phyloP scores from a whole-genome alignment of 257 asterid species.

The Salvia splendens region DNA sequence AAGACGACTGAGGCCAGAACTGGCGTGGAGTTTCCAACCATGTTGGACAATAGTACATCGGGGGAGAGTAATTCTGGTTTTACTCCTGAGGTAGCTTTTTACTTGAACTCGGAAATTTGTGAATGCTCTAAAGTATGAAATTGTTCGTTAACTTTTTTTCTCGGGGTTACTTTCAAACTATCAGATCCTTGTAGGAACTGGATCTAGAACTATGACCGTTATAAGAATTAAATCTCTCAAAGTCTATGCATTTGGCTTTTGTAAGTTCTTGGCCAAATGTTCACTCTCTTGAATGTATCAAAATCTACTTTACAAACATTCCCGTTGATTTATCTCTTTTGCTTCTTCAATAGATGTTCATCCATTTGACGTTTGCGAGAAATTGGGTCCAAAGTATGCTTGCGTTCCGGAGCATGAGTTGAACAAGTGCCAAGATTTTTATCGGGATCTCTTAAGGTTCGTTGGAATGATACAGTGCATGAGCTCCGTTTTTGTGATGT shows the following conservation, averaged over 20 bases:
- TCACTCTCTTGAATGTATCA: too few species aligned
- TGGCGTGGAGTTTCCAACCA: conserved; percentile 88
- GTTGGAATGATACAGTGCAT: not conserved
- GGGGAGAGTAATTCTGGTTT: conserved; percentile 56
- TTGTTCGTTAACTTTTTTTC: conserved; percentile 7
- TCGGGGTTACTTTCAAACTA: conserved; percentile 9
- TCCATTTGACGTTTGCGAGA: conserved; percentile 87
- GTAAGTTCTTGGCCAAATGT: conserved; percentile 52
- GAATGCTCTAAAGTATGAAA: not conserved
- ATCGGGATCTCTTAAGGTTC: conserved; percentile 87
- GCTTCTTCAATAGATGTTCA: conserved; percentile 65
- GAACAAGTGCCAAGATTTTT: conserved; percentile 67
- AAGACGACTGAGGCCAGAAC: conserved; percentile 78
- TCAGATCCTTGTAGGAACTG: conserved; percentile 98
- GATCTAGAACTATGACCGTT: conserved; percentile 84
- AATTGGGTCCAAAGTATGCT: conserved; percentile 84
- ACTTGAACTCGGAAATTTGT: too few species aligned
- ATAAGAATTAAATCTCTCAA: conserved; percentile 83
- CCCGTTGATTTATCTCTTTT: conserved; percentile 26
- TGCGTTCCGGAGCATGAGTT: conserved; percentile 66
- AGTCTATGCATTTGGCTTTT: conserved; percentile 94
- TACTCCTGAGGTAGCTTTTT: conserved; percentile 64
- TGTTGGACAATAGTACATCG: conserved; percentile 55
- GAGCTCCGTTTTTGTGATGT: not conserved
- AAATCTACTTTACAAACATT: too few species aligned